Conservation (phyloP, 192 early-diverging fungal species). For the Umbelopsis sp. region DNA sequence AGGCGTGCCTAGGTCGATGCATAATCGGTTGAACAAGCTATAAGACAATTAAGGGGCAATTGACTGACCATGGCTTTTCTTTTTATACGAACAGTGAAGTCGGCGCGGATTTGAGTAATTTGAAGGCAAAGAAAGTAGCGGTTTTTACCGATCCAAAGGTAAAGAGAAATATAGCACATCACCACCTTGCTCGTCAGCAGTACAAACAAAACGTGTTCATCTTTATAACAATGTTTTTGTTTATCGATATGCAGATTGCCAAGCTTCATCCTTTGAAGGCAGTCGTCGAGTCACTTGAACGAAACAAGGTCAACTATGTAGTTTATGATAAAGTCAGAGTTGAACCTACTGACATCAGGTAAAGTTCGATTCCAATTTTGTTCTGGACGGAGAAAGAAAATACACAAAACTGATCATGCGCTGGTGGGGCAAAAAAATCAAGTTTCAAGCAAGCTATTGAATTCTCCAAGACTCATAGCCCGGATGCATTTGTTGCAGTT, state of each 20-base stretch:
- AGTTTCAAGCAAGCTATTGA: slow-evolving; percentile 85
- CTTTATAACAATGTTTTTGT: background rate
- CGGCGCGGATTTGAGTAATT: slow-evolving; percentile 80
- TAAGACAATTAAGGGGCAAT: background rate
- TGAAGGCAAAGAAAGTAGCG: slow-evolving; percentile 79
- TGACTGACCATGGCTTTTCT: background rate
- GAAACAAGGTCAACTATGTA: slow-evolving; percentile 64
- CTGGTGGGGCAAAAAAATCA: background rate
- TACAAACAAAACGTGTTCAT: background rate
- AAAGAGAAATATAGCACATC: background rate
- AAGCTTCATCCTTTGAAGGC: slow-evolving; percentile 75
- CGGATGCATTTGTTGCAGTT: slow-evolving; percentile 88
- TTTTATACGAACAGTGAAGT: slow-evolving; percentile 54
- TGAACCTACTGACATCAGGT: slow-evolving; percentile 78
- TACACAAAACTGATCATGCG: background rate
- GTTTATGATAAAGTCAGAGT: slow-evolving; percentile 79
- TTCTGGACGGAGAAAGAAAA: background rate
- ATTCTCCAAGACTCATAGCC: slow-evolving; percentile 69
- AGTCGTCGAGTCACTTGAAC: slow-evolving; percentile 75
- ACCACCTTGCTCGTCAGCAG: background rate
- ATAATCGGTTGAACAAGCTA: background rate
- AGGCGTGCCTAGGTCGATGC: no score
- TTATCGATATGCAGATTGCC: slow-evolving; percentile 49
- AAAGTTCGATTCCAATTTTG: background rate
- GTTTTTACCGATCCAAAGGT: slow-evolving; percentile 83